phyloP scores from a whole-genome alignment of 768 basidiomycete species.

The Russula foetens region DNA sequence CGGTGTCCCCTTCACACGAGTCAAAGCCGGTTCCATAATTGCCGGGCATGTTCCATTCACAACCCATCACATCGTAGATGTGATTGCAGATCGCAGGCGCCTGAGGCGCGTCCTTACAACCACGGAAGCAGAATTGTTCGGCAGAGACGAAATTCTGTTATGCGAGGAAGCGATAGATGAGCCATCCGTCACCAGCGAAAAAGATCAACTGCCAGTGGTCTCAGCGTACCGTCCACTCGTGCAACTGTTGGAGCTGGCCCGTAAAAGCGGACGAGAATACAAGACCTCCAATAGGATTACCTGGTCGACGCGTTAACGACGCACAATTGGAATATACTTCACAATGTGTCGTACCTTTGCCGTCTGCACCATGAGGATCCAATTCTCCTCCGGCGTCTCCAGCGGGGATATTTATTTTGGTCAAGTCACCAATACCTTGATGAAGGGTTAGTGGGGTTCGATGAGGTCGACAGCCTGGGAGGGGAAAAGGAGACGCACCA shows the following conservation, averaged over 20 bases:
- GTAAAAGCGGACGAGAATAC: constrained; percentile 65
- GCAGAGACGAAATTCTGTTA: constrained; percentile 52
- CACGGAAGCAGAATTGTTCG: constrained; percentile 63
- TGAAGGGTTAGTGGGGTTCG: neutral
- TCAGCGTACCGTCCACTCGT: constrained; percentile 60
- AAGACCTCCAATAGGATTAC: constrained; percentile 56
- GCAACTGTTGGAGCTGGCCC: constrained; percentile 45
- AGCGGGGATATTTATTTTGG: constrained; percentile 51
- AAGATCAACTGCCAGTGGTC: constrained; percentile 9
- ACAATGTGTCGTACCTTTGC: constrained; percentile 33
- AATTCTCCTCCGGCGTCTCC: constrained; percentile 58
- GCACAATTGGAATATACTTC: neutral
- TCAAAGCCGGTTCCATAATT: constrained; percentile 36
- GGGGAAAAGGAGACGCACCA: neutral
- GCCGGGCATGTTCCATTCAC: constrained; percentile 55
- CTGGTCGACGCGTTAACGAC: constrained; percentile 21
- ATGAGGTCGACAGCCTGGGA: neutral
- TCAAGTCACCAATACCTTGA: constrained; percentile 56
- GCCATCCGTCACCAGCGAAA: neutral
- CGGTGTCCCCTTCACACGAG: constrained; percentile 43
- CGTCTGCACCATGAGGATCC: constrained; percentile 61
- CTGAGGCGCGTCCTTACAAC: constrained; percentile 45
- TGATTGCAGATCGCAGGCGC: constrained; percentile 53
- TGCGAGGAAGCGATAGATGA: neutral
- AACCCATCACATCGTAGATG: constrained; percentile 48